phyloP scores from a whole-genome alignment of 1,139 yeast genomes.

The Zygotorulaspora mrakii region DNA sequence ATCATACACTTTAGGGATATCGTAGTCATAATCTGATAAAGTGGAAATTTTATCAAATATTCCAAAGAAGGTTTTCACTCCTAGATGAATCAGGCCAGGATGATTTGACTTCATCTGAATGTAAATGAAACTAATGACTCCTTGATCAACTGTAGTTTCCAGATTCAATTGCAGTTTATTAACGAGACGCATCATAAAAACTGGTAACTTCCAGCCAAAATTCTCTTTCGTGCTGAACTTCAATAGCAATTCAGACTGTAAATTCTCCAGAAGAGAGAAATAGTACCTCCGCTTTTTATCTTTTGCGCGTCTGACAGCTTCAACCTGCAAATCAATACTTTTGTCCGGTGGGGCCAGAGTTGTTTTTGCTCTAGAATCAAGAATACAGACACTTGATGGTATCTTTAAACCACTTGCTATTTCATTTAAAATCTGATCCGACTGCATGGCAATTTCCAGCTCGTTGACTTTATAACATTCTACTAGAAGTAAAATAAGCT shows the following conservation, averaged over 20 bases:
- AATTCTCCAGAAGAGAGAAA: slow-evolving; percentile 40
- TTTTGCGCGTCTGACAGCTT: slow-evolving; percentile 56
- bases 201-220: slow-evolving; percentile 68
- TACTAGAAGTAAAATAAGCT: slow-evolving; percentile 48
- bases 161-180: slow-evolving; percentile 53
- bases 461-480: slow-evolving; percentile 60
- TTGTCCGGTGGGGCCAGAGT: slow-evolving; percentile 62
- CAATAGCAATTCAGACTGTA: slow-evolving; percentile 46
- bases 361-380: slow-evolving; percentile 44
- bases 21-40: slow-evolving; percentile 54
- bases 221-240: slow-evolving; percentile 33
- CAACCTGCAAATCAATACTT: slow-evolving; percentile 52
- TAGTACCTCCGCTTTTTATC: slow-evolving; percentile 49
- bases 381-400: slow-evolving; percentile 58
- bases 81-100: slow-evolving; percentile 64
- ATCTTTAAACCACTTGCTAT: slow-evolving; percentile 48
- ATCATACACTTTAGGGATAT: slow-evolving; percentile 46
- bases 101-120: slow-evolving; percentile 62
- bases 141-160: slow-evolving; percentile 47
- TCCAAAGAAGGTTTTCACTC: slow-evolving; percentile 60
- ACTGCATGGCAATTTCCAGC: slow-evolving; percentile 47
- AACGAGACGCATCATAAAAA: slow-evolving; percentile 53
- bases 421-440: slow-evolving; percentile 50
- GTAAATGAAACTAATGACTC: slow-evolving; percentile 48
- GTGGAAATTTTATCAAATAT: slow-evolving; percentile 51